Conservation (phyloP, 306 rosid species). For the Citrullus colocynthis region DNA sequence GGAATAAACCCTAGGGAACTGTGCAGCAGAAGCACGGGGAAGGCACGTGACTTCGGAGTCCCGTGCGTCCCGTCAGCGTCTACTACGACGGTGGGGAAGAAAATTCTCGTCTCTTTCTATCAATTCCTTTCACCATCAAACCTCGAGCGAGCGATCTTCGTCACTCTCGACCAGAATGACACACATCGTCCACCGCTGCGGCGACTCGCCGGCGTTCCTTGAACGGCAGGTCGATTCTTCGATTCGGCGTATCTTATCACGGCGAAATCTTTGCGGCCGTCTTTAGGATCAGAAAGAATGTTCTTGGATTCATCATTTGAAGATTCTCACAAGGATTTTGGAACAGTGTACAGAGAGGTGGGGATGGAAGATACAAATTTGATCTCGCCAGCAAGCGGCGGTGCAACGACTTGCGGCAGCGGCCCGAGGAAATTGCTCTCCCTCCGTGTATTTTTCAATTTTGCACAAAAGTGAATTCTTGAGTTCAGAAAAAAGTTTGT, state of each 20-base stretch:
- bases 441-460: background rate
- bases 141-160: background rate
- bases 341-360: background rate
- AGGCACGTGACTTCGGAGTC: constrained; percentile 9
- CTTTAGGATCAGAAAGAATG: background rate
- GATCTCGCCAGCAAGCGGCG: background rate
- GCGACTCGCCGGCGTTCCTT: background rate
- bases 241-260: background rate
- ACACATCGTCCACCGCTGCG: background rate
- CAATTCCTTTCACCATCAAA: background rate
- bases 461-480: background rate
- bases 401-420: background rate
- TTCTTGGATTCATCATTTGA: background rate
- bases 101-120: background rate
- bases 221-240: background rate
- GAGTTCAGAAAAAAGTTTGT: background rate
- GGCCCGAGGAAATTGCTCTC: background rate
- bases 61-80: constrained; percentile 4
- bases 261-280: background rate
- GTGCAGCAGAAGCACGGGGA: constrained; percentile 4
- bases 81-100: background rate
- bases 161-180: background rate
- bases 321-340: background rate
- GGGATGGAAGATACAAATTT: background rate
- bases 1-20: constrained; percentile 3